Base-by-base conservation (phyloP, 2,329 filamentous ascomycete species). In the Fusarium luffae region DNA sequence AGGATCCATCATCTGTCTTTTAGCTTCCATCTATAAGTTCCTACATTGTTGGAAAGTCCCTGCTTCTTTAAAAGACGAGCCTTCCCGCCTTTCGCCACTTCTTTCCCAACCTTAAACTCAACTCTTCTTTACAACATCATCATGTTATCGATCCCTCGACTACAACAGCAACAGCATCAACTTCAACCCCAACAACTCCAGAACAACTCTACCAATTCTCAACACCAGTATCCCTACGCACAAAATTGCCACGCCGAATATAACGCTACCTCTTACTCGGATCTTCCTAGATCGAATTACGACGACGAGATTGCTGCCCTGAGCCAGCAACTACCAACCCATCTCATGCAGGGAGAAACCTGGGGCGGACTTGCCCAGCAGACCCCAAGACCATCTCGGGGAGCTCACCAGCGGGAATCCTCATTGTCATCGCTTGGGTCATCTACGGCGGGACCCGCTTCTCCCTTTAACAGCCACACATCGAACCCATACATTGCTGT, bases 391-490 rank as follows among this genome's bases (percentile, higher is more conserved):
- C 66, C 78, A 41, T 77, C 78, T 59, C 80, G 82, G 18, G 76
- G 82, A 40, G 73, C 82, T 27, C 88, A 90, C 72, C 83, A 90
- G 47, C 85, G 88, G 70, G 87, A 90, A 68, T 87, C 88, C 4
- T 90, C 88, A 9, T 79, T 88, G 40, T 90, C 88, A 0, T 90
- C 88, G 0, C 73, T 89, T 42, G 87, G 86, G 13, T 90, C 88
- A 25, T 90, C 88, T 3, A 68, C 64, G 1, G 83, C 85, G 37
- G 86, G 85, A n/a, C 88, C 88, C 19, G 82, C 84, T 0, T 90
- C 88, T 19, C 88, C 88, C 5, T 90, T 83, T 75, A 84, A 83
- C 41, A 80, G 84, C 12, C 60, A 87, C 82, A 73, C 82, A 3
- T 83, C 86, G 40, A 87, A 89, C 65, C 88, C 88, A 4, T 86